Conservation (phyloP, 176 grass and related monocot species). For the Echinochloa phyllopogon region DNA sequence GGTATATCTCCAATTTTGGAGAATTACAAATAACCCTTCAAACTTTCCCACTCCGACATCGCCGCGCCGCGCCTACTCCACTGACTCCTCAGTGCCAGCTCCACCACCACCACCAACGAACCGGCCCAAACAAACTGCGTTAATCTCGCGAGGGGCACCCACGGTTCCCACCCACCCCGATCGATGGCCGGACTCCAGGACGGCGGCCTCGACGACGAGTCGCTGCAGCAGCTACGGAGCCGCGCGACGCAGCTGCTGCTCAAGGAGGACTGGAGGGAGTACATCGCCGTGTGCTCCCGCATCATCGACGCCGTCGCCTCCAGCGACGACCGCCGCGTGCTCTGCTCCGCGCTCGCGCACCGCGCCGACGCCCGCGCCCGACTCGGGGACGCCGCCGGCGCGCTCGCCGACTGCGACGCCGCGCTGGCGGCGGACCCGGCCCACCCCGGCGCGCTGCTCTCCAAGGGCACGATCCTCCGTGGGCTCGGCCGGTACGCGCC, state of each 20-base stretch:
- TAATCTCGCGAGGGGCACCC: background rate
- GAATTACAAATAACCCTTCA: too few species aligned
- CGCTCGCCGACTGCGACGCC: conserved; percentile 64
- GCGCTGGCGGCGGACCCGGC: conserved; percentile 59
- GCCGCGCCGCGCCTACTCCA: conserved; percentile 31
- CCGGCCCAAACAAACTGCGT: background rate
- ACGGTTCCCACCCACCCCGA: background rate
- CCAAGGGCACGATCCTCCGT: conserved; percentile 72
- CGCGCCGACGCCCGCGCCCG: conserved; percentile 73
- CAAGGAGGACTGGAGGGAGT: conserved; percentile 82
- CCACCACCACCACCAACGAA: background rate
- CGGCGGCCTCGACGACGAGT: conserved; percentile 52
- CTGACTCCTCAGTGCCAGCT: conserved; percentile 20
- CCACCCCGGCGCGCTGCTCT: conserved; percentile 62
- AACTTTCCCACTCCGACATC: conserved; percentile 10
- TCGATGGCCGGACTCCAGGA: conserved; percentile 24
- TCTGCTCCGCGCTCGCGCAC: conserved; percentile 62
- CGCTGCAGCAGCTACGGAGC: conserved; percentile 76
- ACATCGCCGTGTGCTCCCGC: conserved; percentile 71
- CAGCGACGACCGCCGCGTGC: conserved; percentile 48
- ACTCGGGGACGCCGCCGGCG: conserved; percentile 50
- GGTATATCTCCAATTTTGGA: too few species aligned
- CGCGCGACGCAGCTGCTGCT: conserved; percentile 70
- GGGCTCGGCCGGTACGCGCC: conserved; percentile 59
- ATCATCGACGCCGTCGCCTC: conserved; percentile 44